These are phyloP conservation scores for Paspalum notatum DNA, from an alignment of 176 grass and related monocot species.

Conservation along the genomic window DNA sequence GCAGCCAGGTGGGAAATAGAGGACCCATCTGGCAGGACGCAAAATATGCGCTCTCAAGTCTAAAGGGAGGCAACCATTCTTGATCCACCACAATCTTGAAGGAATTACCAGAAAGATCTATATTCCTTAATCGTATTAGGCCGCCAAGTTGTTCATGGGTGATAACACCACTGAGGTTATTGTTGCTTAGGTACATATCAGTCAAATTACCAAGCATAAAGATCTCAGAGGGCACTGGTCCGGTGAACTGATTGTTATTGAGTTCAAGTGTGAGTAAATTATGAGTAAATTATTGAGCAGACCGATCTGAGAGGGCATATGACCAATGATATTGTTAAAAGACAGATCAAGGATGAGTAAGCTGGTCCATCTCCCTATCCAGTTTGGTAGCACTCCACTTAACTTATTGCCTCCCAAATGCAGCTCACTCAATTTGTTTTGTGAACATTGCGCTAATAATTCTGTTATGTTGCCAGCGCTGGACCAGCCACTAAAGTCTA, in stretches of 20 bases:
- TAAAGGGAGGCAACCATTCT: slow-evolving; percentile 43
- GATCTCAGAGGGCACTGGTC: neutral
- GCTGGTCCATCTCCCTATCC: neutral
- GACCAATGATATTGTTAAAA: neutral
- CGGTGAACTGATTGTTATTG: neutral
- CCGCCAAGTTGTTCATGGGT: slow-evolving; percentile 13
- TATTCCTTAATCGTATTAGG: neutral
- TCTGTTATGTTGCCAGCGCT: neutral
- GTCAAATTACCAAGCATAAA: neutral
- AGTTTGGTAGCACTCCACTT: slow-evolving; percentile 9
- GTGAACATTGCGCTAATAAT: neutral
- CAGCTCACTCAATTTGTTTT: neutral
- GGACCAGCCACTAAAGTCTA: neutral
- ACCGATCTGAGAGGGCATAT: neutral
- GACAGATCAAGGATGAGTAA: neutral
- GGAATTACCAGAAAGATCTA: slow-evolving; percentile 25
- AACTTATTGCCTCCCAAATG: neutral
- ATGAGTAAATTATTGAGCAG: neutral
- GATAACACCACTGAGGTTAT: slow-evolving; percentile 7
- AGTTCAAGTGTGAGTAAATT: neutral
- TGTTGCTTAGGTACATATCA: neutral
- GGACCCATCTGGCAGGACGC: slow-evolving; percentile 27
- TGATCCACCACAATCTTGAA: neutral
- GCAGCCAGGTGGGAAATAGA: slow-evolving; percentile 35
- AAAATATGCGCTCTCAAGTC: neutral